phyloP scores from a whole-genome alignment of 495 filamentous ascomycete genomes.

The Talaromyces ruber region DNA sequence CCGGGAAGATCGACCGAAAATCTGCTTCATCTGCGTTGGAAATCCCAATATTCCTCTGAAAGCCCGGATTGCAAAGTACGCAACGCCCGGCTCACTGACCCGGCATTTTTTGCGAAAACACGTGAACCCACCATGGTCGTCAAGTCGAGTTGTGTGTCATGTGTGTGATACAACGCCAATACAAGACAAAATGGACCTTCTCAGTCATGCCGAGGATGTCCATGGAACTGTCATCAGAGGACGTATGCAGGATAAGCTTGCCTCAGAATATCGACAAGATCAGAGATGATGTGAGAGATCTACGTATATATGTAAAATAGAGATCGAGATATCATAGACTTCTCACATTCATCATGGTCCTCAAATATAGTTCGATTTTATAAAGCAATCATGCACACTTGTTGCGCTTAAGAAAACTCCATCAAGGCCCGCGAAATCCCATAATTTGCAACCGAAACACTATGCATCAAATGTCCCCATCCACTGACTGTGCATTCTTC shows the following conservation, averaged over 20 bases:
- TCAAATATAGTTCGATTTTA: too few relatives aligned
- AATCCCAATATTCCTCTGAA: constrained; percentile 11
- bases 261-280: background rate
- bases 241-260: background rate
- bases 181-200: constrained; percentile 3
- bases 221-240: constrained; percentile 1
- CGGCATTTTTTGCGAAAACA: constrained; percentile 11
- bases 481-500: too few relatives aligned
- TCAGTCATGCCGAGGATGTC: constrained; percentile 1
- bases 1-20: constrained; percentile 5
- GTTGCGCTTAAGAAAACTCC: too few relatives aligned
- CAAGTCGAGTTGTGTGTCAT: constrained; percentile 5
- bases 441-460: too few relatives aligned
- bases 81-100: constrained; percentile 10
- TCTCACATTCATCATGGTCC: too few relatives aligned
- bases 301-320: background rate
- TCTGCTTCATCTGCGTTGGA: constrained; percentile 12
- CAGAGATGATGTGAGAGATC: background rate
- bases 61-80: constrained; percentile 5
- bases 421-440: too few relatives aligned
- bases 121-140: constrained; percentile 11
- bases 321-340: too few relatives aligned
- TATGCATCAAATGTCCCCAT: too few relatives aligned
- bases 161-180: background rate
- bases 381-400: too few relatives aligned